Conservation (phyloP, 2,329 filamentous ascomycete genomes). For the Hymenoscyphus infarciens region DNA sequence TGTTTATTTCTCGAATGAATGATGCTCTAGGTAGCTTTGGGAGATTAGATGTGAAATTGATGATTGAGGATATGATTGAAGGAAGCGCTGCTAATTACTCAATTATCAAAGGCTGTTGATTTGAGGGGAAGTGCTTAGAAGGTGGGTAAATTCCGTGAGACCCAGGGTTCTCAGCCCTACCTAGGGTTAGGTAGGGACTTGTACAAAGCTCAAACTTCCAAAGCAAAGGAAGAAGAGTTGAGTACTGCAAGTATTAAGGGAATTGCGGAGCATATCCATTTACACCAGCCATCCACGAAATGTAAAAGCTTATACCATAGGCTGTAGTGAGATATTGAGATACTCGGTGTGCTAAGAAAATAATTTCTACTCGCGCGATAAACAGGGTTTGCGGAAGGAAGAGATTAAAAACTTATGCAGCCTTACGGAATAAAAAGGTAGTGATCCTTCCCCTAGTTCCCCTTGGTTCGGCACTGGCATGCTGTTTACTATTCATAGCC, state of each 20-base stretch:
- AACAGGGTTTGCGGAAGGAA: background rate
- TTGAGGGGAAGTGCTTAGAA: no score
- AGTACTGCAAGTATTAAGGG: background rate
- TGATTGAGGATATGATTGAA: no score
- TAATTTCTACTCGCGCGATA: background rate
- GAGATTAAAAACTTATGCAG: conserved; percentile 7
- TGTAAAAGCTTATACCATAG: background rate
- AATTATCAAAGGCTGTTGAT: no score
- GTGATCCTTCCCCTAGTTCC: no score
- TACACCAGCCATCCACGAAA: background rate
- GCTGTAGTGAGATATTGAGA: background rate
- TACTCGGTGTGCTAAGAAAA: background rate
- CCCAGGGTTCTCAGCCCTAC: background rate
- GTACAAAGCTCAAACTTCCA: background rate
- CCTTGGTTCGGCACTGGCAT: background rate
- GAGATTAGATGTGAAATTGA: no score
- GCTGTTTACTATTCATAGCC: conserved; percentile 1
- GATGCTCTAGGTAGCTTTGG: no score
- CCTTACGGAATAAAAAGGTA: conserved; percentile 6
- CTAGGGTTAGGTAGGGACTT: background rate
- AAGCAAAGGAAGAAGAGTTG: background rate
- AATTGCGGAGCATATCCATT: background rate
- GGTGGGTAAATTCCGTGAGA: background rate
- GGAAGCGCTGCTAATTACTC: no score
- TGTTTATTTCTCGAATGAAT: no score